These are phyloP conservation scores for Didymella pinodella DNA, from an alignment of 2,329 filamentous ascomycete genomes.

Conservation along the genomic window DNA sequence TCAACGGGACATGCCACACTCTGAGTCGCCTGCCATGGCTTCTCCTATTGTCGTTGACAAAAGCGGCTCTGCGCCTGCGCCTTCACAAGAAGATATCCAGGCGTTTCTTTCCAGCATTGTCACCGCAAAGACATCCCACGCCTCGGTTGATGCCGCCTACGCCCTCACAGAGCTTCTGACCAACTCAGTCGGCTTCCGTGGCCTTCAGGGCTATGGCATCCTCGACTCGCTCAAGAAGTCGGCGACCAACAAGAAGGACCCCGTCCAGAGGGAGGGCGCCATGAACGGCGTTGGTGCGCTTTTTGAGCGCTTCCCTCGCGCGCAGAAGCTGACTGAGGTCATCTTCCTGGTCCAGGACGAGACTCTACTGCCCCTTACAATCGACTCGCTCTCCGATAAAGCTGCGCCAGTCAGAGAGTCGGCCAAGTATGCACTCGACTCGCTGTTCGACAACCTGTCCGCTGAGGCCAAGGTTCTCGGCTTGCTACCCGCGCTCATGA, in stretches of 20 bases:
- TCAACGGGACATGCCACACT: constrained; percentile 56
- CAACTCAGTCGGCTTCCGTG: constrained; percentile 70
- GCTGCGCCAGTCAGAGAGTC: constrained; percentile 86
- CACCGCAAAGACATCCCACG: constrained; percentile 62
- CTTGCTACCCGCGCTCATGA: constrained; percentile 76
- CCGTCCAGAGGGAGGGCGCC: constrained; percentile 82
- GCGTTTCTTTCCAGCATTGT: constrained; percentile 55
- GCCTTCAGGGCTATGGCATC: constrained; percentile 68
- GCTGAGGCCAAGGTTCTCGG: constrained; percentile 84
- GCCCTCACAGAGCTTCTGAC: constrained; percentile 69
- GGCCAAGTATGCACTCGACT: constrained; percentile 92
- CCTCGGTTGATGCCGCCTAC: constrained; percentile 69
- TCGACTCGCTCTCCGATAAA: constrained; percentile 92
- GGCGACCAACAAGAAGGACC: constrained; percentile 92
- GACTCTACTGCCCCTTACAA: constrained; percentile 72
- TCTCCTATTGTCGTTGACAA: constrained; percentile 57
- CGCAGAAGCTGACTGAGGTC: constrained; percentile 80
- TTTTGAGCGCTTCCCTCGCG: constrained; percentile 85
- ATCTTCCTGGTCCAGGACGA: constrained; percentile 84
- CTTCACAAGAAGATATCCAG: constrained; percentile 57
- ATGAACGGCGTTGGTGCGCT: constrained; percentile 95
- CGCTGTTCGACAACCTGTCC: constrained; percentile 79
- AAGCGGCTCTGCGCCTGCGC: constrained; percentile 52
- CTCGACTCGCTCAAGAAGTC: constrained; percentile 75
- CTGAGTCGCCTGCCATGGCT: constrained; percentile 60